Conservation (phyloP, 2,329 filamentous ascomycete genomes). For the Orbilia brochopaga region DNA sequence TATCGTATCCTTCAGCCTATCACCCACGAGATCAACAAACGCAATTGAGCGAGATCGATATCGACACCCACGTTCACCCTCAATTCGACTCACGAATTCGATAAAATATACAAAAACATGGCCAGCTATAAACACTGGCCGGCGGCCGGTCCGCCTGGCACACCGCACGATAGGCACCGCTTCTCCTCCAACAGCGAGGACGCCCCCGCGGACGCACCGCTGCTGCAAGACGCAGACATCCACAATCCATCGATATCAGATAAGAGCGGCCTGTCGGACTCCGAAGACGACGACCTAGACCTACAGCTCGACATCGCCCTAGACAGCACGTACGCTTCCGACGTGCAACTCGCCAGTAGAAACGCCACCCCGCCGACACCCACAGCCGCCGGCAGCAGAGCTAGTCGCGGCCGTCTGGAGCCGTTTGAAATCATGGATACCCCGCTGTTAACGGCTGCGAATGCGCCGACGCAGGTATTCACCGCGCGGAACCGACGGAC, state of each 20-base stretch:
- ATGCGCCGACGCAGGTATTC: conserved; percentile 18
- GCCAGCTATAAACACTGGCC: not conserved
- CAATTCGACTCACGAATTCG: too few species aligned
- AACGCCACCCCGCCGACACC: not conserved
- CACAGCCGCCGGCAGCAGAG: not conserved
- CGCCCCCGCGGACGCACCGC: not conserved
- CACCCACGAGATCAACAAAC: too few species aligned
- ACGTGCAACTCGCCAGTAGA: not conserved
- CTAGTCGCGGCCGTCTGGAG: conserved; percentile 7
- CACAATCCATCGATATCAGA: not conserved
- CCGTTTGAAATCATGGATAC: conserved; percentile 45
- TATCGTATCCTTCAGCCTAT: too few species aligned
- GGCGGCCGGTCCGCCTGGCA: not conserved
- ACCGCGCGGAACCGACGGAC: conserved; percentile 26
- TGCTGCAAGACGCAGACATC: conserved; percentile 1
- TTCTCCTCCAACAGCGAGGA: not conserved
- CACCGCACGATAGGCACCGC: not conserved
- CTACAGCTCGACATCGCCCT: not conserved
- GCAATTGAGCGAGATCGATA: too few species aligned
- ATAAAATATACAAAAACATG: too few species aligned
- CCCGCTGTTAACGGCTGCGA: conserved; percentile 11
- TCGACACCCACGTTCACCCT: too few species aligned
- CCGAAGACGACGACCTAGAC: not conserved
- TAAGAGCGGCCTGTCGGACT: not conserved
- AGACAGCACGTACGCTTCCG: not conserved